These are phyloP conservation scores for Colletotrichum chrysophilum DNA, from an alignment of 2,329 filamentous ascomycete genomes.

Conservation along the genomic window DNA sequence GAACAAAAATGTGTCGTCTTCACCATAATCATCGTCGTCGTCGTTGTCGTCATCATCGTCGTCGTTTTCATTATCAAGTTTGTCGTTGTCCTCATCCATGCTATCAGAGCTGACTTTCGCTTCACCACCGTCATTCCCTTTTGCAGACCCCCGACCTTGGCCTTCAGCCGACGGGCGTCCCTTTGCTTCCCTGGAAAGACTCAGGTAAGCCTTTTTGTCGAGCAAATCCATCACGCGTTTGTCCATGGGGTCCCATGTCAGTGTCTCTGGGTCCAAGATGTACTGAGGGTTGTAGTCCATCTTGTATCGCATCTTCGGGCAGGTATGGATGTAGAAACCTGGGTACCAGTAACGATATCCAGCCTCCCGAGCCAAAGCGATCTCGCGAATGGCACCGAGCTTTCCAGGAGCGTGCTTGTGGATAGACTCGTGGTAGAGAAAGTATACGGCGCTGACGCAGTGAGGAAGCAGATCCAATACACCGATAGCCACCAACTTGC, in stretches of 20 bases:
- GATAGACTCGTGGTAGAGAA: constrained; percentile 79
- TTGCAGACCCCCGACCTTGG: constrained; percentile 20
- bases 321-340: constrained; percentile 82
- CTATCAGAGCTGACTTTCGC: constrained; percentile 11
- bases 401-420: constrained; percentile 76
- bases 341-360: constrained; percentile 81
- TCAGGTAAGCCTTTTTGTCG: constrained; percentile 62
- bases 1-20: constrained; percentile 51
- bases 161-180: constrained; percentile 26
- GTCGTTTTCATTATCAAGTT: constrained; percentile 21
- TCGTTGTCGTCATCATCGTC: constrained; percentile 18
- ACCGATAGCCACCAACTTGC: constrained; percentile 75
- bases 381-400: constrained; percentile 75
- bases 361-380: constrained; percentile 70
- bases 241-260: constrained; percentile 67
- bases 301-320: constrained; percentile 86
- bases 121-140: background rate
- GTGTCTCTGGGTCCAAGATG: constrained; percentile 71
- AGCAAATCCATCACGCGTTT: constrained; percentile 52
- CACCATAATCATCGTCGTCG: constrained; percentile 3
- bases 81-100: background rate
- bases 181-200: constrained; percentile 39
- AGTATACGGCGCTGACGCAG: constrained; percentile 82
- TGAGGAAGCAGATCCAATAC: constrained; percentile 80
- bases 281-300: constrained; percentile 78